Evolutionary conservation across 2,329 filamentous ascomycete genomes (phyloP).

Genomic region (Curvularia spicifera): DNA sequence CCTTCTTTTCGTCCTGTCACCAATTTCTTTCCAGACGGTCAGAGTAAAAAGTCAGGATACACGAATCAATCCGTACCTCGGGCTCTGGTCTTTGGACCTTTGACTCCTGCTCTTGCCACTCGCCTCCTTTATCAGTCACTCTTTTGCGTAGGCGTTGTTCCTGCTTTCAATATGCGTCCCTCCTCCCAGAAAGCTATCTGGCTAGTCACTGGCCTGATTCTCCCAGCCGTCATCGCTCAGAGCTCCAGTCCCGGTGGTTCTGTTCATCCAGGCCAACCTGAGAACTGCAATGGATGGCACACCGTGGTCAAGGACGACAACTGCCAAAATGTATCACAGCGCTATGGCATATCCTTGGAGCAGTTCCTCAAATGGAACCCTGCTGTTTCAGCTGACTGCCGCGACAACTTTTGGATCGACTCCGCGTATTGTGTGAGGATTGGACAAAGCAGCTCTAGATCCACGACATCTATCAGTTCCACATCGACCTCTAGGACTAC

Average conservation of each 20-base stretch:
- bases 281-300: conserved; percentile 6
- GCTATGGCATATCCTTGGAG: background rate
- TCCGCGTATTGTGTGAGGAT: conserved; percentile 6
- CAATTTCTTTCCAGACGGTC: too few species aligned
- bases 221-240: background rate
- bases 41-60: too few species aligned
- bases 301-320: conserved; percentile 2
- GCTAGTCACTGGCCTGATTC: background rate
- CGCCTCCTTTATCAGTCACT: background rate
- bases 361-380: conserved; percentile 4
- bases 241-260: background rate
- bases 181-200: background rate
- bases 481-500: too few species aligned
- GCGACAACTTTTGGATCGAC: conserved; percentile 3
- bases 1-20: too few species aligned
- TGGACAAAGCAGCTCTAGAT: background rate
- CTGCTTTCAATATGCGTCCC: background rate
- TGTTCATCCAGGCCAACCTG: conserved; percentile 1
- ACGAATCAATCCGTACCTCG: too few species aligned
- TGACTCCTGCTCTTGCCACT: too few species aligned
- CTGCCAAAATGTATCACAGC: conserved; percentile 1
- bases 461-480: background rate
- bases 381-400: conserved; percentile 3
- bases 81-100: too few species aligned
- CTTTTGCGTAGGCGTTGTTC: background rate